phyloP scores from a whole-genome alignment of 805 yeast species.

The Yarrowia sp. region DNA sequence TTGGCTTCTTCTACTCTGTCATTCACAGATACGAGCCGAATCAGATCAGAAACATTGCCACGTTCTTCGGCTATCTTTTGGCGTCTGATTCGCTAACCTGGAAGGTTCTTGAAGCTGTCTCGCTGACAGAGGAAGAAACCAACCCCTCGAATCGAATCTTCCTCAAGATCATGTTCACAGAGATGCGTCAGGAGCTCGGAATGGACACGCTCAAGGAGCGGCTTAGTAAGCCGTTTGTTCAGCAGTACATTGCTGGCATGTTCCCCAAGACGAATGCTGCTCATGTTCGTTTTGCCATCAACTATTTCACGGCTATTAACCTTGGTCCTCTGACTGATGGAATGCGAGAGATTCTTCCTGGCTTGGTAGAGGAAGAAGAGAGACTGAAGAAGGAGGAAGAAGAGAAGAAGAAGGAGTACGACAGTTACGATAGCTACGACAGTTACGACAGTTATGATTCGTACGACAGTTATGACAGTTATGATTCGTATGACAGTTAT shows the following conservation, averaged over 20 bases:
- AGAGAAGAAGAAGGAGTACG: not conserved
- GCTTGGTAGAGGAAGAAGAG: constrained; percentile 39
- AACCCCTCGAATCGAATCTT: constrained; percentile 81
- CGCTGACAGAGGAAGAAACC: constrained; percentile 72
- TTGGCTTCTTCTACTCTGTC: constrained; percentile 61
- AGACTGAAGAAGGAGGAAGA: constrained; percentile 1
- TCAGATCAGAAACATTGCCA: constrained; percentile 78
- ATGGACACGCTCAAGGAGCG: constrained; percentile 57
- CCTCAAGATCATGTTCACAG: constrained; percentile 79
- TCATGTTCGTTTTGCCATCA: constrained; percentile 72
- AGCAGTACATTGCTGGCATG: constrained; percentile 60
- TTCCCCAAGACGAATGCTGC: constrained; percentile 61
- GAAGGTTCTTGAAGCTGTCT: constrained; percentile 61
- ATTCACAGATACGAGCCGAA: constrained; percentile 75
- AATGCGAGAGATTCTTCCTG: constrained; percentile 63
- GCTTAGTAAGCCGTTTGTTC: constrained; percentile 60
- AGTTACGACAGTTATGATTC: constrained; percentile 3
- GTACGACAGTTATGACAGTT: constrained; percentile 5
- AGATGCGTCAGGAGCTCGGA: constrained; percentile 80
- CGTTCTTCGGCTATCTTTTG: constrained; percentile 83
- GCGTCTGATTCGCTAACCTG: constrained; percentile 74
- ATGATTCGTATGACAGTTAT: constrained; percentile 10
- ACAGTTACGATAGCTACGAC: not conserved
- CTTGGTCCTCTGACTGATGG: constrained; percentile 81
- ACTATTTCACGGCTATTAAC: constrained; percentile 92